phyloP scores from a whole-genome alignment of 2,329 filamentous ascomycete genomes.

The Neofusicoccum laricinum region DNA sequence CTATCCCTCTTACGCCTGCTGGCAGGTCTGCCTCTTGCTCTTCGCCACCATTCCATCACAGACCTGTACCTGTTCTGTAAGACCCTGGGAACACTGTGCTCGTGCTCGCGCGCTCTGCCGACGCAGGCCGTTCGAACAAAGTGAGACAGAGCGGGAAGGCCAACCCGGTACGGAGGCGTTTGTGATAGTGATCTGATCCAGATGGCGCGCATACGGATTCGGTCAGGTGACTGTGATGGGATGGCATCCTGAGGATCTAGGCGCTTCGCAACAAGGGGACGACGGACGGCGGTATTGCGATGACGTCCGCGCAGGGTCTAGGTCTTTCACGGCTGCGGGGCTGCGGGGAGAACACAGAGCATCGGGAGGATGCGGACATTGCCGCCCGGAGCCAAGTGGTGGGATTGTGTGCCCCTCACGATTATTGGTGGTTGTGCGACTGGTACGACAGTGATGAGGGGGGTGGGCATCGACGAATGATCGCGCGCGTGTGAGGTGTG shows the following conservation, averaged over 20 bases:
- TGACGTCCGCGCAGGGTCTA: too few species aligned
- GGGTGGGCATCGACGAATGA: neutral
- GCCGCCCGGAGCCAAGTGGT: neutral
- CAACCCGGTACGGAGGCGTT: neutral
- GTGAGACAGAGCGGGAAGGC: neutral
- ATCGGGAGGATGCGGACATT: neutral
- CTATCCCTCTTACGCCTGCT: too few species aligned
- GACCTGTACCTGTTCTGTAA: too few species aligned
- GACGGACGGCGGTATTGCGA: too few species aligned
- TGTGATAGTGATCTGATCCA: slow-evolving; percentile 8
- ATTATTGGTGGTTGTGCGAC: neutral
- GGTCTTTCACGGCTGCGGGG: neutral
- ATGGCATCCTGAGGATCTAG: too few species aligned
- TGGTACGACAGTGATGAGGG: neutral
- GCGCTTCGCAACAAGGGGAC: too few species aligned
- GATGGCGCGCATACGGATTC: neutral
- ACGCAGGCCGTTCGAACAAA: neutral
- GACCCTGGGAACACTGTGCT: neutral
- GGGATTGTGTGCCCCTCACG: neutral
- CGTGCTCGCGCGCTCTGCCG: neutral
- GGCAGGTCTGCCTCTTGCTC: too few species aligned
- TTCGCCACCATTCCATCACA: too few species aligned
- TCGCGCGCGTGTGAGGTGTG: neutral
- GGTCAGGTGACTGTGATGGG: slow-evolving; percentile 2
- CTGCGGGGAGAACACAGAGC: neutral